phyloP scores from a whole-genome alignment of 2,329 filamentous ascomycete species.

The Tolypocladium amazonense region DNA sequence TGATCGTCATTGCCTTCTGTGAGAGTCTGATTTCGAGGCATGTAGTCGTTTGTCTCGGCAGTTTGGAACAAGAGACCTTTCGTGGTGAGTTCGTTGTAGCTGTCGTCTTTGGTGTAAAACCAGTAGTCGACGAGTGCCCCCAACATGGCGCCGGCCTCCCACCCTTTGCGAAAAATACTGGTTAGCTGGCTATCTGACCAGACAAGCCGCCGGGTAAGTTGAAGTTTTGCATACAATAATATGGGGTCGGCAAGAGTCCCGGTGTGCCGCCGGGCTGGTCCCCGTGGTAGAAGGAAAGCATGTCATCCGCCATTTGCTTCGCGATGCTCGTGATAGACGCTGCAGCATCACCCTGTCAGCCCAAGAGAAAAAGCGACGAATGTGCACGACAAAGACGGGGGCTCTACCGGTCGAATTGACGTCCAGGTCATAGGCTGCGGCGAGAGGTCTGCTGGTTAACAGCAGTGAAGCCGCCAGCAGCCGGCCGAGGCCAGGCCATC shows the following conservation, averaged over 20 bases:
- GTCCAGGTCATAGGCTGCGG: slow-evolving; percentile 24
- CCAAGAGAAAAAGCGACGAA: neutral
- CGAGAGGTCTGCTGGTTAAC: slow-evolving; percentile 12
- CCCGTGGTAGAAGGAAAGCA: slow-evolving; percentile 33
- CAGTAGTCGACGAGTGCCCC: slow-evolving; percentile 71
- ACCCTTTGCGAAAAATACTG: slow-evolving; percentile 28
- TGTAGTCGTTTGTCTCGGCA: slow-evolving; percentile 63
- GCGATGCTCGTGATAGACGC: slow-evolving; percentile 39
- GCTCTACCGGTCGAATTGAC: slow-evolving; percentile 23
- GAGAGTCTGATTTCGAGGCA: slow-evolving; percentile 62
- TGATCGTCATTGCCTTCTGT: slow-evolving; percentile 67
- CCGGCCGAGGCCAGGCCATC: slow-evolving; percentile 6
- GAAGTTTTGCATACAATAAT: slow-evolving; percentile 35
- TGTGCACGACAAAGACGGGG: neutral
- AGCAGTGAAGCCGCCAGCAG: slow-evolving; percentile 12
- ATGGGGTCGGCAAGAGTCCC: slow-evolving; percentile 40
- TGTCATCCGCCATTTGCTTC: slow-evolving; percentile 38
- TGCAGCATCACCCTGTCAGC: slow-evolving; percentile 13
- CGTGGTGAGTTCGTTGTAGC: slow-evolving; percentile 57
- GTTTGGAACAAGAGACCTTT: slow-evolving; percentile 66
- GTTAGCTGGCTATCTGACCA: neutral
- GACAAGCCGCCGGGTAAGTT: neutral
- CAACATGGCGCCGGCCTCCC: slow-evolving; percentile 66
- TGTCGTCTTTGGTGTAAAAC: slow-evolving; percentile 66
- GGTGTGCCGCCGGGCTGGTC: slow-evolving; percentile 38